Percentiles rank a stretch among this genome's conserved stretches.
These are phyloP conservation scores for Suillus plorans DNA, from an alignment of 768 basidiomycete species.

Conservation along the genomic window DNA sequence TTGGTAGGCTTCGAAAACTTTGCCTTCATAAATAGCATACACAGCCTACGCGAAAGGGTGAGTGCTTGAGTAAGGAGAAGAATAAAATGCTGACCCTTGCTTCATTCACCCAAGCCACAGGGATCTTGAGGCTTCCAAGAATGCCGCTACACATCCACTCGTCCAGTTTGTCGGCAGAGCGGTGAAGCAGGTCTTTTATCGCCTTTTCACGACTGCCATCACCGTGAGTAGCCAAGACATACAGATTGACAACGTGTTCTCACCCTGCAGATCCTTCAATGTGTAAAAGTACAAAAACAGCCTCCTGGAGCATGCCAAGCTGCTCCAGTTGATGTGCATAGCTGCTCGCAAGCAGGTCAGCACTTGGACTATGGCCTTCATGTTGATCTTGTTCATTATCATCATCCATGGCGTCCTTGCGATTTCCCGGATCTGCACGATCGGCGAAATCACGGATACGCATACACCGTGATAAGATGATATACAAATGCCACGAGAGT, in stretches of 20 bases:
- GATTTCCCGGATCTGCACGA: conserved; percentile 49
- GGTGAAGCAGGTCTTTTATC: conserved; percentile 75
- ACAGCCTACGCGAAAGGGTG: conserved; percentile 50
- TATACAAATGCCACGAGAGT: conserved; percentile 90
- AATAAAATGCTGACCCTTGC: conserved; percentile 59
- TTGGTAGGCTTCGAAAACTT: conserved; percentile 74
- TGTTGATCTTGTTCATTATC: conserved; percentile 45
- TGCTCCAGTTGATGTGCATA: conserved; percentile 89
- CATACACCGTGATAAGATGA: conserved; percentile 82
- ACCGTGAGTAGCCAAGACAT: conserved; percentile 10
- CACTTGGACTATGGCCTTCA: conserved; percentile 81
- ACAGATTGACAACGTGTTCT: conserved; percentile 25
- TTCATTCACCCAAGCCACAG: conserved; percentile 85
- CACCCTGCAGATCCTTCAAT: conserved; percentile 80
- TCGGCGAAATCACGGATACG: conserved; percentile 87
- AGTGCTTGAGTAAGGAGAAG: background rate
- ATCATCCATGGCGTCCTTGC: conserved; percentile 34
- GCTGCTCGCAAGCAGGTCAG: conserved; percentile 77
- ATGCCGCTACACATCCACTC: conserved; percentile 74
- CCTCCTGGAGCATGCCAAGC: conserved; percentile 78
- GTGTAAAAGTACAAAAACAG: conserved; percentile 87
- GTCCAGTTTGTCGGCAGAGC: conserved; percentile 64
- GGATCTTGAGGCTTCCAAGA: conserved; percentile 76
- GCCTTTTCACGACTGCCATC: conserved; percentile 71
- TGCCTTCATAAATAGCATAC: conserved; percentile 56